Evolutionary conservation across 2,329 filamentous ascomycete genomes (phyloP).

Genomic region (Diaporthe batatas): DNA sequence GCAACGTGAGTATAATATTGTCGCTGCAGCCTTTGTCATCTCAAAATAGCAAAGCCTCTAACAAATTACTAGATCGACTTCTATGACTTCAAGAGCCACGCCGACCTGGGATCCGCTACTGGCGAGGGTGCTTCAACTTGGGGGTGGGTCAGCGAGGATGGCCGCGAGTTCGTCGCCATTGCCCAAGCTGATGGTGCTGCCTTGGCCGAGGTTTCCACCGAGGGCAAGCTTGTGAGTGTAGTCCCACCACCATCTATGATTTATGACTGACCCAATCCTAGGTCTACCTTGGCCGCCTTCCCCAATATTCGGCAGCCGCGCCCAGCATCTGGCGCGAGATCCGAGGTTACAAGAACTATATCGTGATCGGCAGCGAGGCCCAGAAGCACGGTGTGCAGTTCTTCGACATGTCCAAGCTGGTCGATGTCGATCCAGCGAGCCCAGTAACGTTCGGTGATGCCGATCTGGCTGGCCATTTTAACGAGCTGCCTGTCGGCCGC

Average conservation of each 20-base stretch:
- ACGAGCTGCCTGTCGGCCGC: slow-evolving; percentile 53
- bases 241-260: too few relatives aligned
- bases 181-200: slow-evolving; percentile 64
- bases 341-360: slow-evolving; percentile 57
- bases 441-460: slow-evolving; percentile 52
- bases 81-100: slow-evolving; percentile 68
- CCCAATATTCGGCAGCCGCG: slow-evolving; percentile 54
- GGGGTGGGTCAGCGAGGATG: slow-evolving; percentile 63
- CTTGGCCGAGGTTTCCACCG: slow-evolving; percentile 61
- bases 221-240: slow-evolving; percentile 55
- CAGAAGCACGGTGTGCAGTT: slow-evolving; percentile 70
- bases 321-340: slow-evolving; percentile 57
- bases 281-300: slow-evolving; percentile 60
- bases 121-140: slow-evolving; percentile 56
- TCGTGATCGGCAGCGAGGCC: slow-evolving; percentile 59
- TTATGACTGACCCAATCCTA: neutral
- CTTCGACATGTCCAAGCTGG: slow-evolving; percentile 71
- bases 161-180: slow-evolving; percentile 63
- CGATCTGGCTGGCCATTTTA: slow-evolving; percentile 55
- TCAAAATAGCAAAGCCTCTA: neutral
- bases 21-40: neutral
- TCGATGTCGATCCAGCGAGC: slow-evolving; percentile 57
- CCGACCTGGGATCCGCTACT: slow-evolving; percentile 61
- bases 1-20: slow-evolving; percentile 52
- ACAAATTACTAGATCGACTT: slow-evolving; percentile 54